Base-by-base conservation (phyloP, 1,284 basidiomycete genomes). In the Stereum hirsutum region DNA sequence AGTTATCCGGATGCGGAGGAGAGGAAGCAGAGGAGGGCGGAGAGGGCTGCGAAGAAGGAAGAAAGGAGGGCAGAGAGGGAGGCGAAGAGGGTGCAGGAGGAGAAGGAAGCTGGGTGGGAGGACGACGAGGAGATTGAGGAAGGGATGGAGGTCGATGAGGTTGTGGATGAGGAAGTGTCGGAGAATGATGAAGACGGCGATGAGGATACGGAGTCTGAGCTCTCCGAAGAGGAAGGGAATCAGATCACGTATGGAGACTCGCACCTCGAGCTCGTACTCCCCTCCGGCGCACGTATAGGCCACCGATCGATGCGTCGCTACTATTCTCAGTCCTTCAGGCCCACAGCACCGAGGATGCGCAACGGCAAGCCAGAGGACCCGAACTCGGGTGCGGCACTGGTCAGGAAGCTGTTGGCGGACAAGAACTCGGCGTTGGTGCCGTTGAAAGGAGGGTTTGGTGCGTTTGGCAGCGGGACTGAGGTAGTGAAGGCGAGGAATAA, bases 401-500 rank as follows among this genome's bases (percentile, higher is more conserved):
- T 93, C 17, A 80, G 87, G 10, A 68, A 76, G 42, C 67, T 89
- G 23, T 65, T 93, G 6, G 76, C 78, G 1, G 87, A 92, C 59
- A 92, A 88, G 54, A 82, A 88, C 50, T 78, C 80, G 1, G 82
- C 81, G 0, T 69, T 96, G 25, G 81, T 96, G 1, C 89, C 93
- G 0, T 66, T 77, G n/a, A 84, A 75, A 52, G 91, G 89, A 39
- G 92, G 87, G 2, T 89, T 81, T 48, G 91, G 91, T 21, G 89
- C 88, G 3, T 92, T 73, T 56, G 91, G 91, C 2, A 63, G 64
- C 7, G 91, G 90, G 3, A 81, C 77, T 10, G 76, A 91, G 32
- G 81, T 92, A 10, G 75, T 96, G 48, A 90, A 86, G 60, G 93
- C 90, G n/a, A 74, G 91, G 37, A 98, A 98, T 66, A 75, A 77